Base-by-base conservation (phyloP, 148 eudicot species). In the Pouteria glomerata region DNA sequence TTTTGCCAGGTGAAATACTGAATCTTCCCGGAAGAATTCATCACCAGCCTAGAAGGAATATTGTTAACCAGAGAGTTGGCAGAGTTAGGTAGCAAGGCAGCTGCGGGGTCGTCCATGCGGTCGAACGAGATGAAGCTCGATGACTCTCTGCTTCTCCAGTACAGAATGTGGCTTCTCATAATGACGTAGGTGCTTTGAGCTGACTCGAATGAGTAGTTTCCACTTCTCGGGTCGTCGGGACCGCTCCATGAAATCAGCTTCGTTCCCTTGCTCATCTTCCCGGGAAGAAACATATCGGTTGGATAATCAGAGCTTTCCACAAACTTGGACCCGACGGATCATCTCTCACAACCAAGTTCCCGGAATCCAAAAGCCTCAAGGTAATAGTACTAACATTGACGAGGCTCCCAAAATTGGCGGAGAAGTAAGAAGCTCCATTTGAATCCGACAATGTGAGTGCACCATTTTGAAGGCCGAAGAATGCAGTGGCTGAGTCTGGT, bases 281-380 rank as follows among this genome's bases (percentile, higher is more conserved):
- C 81, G 0, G 83, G 74, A 61, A 83, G 81, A 71, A 79, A 65
- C 27, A 83, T 83, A 26, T 83, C 81, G 18, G 78, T 73, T 13
- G 83, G 86, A 34, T 76, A 12, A 35, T 76, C 45, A 67, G 79
- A 83, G 61, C 83, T 83, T 14, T 71, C 86, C 83, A 83, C 26
- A 55, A 7, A 0, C 16, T 34, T 0, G 11, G 1, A 0, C 53
- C 57, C 8, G 35, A 34, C 57, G 3, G 55, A 53, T 13, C 57
- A 65, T 73, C 61, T 6, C 52, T 69, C 50, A 82, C 42, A 13
- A 73, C 57, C 65, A 82, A 61, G 70, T 82, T 66, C 19, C 85
- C 85, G 24, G 21, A 1, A 57, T 82, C 81, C 39, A 14, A 0
- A 3, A 85, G 71, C 69, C 71, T 51, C 26, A 73, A 66, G 19